Evolutionary conservation across 306 rosid species (phyloP).

Genomic region (Sesbania bispinosa): DNA sequence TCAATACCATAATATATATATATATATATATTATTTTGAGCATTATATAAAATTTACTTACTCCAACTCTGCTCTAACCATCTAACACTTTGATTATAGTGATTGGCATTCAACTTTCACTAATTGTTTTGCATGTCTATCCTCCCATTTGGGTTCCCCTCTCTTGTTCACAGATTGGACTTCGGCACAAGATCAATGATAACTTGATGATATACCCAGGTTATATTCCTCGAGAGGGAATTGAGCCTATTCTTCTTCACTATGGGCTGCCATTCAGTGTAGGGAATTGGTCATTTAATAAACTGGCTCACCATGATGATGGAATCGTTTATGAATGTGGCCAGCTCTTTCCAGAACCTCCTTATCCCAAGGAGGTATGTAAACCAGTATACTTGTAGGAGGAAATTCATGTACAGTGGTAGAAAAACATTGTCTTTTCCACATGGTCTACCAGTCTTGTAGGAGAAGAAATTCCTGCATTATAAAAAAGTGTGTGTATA

Average conservation of each 20-base stretch:
- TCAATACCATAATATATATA: slow-evolving; percentile 2
- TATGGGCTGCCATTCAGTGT: slow-evolving; percentile 83
- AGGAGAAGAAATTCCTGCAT: not conserved
- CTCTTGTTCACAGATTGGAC: slow-evolving; percentile 64
- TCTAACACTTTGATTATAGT: not conserved
- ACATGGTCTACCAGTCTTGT: not conserved
- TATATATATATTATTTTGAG: not conserved
- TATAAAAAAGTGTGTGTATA: slow-evolving; percentile 3
- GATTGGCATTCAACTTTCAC: slow-evolving; percentile 1
- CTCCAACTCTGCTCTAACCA: not conserved
- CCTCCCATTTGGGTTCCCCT: not conserved
- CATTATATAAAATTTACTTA: not conserved
- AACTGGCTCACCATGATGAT: slow-evolving; percentile 79
- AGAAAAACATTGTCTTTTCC: not conserved
- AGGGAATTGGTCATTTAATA: slow-evolving; percentile 94
- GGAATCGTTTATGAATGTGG: slow-evolving; percentile 75
- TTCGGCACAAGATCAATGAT: slow-evolving; percentile 94
- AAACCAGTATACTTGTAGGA: not conserved
- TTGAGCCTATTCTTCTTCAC: slow-evolving; percentile 93
- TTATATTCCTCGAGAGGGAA: slow-evolving; percentile 70
- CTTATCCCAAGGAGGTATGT: slow-evolving; percentile 88
- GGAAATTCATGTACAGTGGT: not conserved
- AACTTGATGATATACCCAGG: slow-evolving; percentile 97
- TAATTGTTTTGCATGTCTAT: slow-evolving; percentile 3
- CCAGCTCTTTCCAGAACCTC: slow-evolving; percentile 90